A percentile compares a stretch with the other conserved stretches of the same genome.
phyloP scores from a whole-genome alignment of 2,329 filamentous ascomycete genomes.

The Paraconiothyrium brasiliense region DNA sequence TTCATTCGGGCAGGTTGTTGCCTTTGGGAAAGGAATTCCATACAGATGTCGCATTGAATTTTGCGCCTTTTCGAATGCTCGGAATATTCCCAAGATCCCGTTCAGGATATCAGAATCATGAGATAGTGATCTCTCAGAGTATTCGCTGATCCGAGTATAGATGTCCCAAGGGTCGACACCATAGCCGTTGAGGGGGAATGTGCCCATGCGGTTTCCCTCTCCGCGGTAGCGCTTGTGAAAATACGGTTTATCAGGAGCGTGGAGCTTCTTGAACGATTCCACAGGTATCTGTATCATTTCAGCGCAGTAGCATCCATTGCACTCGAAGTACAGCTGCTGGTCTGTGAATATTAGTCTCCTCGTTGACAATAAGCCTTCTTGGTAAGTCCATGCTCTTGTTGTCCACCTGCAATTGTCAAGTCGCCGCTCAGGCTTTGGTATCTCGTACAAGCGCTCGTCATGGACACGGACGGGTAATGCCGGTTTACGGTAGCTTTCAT shows the following conservation, averaged over 20 bases:
- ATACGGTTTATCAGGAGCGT: conserved; percentile 14
- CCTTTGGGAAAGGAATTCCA: conserved; percentile 20
- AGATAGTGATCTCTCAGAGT: conserved; percentile 15
- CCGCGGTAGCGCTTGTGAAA: conserved; percentile 13
- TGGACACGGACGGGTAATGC: conserved; percentile 9
- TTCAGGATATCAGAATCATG: conserved; percentile 15
- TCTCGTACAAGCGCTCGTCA: conserved; percentile 8
- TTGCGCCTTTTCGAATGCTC: conserved; percentile 15
- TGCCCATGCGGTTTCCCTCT: conserved; percentile 13
- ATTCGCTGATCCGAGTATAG: conserved; percentile 17
- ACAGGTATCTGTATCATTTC: conserved; percentile 18
- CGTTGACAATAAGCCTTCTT: conserved; percentile 21
- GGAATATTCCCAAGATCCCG: conserved; percentile 16
- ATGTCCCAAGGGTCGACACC: conserved; percentile 23
- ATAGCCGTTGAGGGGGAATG: conserved; percentile 21
- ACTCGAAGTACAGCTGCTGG: conserved; percentile 19
- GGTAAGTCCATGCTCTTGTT: conserved; percentile 19
- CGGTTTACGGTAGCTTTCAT: conserved; percentile 13
- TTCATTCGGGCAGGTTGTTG: conserved; percentile 6
- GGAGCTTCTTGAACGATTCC: conserved; percentile 16
- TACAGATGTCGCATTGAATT: conserved; percentile 20
- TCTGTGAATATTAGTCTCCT: conserved; percentile 18
- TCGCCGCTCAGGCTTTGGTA: conserved; percentile 3
- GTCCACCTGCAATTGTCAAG: conserved; percentile 9
- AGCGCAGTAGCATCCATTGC: conserved; percentile 16